These are phyloP conservation scores for Dendryphion nanum DNA, from an alignment of 2,329 filamentous ascomycete genomes.

Conservation along the genomic window DNA sequence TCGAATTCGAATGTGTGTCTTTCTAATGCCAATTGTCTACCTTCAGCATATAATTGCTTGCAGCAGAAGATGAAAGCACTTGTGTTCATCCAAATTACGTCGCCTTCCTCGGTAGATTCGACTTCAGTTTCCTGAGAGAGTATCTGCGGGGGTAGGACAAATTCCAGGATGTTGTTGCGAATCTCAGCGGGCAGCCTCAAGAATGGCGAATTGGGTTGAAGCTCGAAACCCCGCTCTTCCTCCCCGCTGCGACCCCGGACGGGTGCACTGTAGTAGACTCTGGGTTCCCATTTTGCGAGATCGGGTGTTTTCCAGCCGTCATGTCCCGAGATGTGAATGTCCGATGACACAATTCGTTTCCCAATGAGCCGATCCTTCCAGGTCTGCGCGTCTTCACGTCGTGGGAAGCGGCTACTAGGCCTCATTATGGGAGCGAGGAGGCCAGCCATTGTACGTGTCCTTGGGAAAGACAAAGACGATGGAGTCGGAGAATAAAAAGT, in stretches of 20 bases:
- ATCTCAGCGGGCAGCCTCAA: constrained; percentile 11
- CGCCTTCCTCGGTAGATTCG: background rate
- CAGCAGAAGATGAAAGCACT: constrained; percentile 11
- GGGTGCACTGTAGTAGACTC: constrained; percentile 6
- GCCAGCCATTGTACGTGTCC: no score
- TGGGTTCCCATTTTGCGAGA: constrained; percentile 6
- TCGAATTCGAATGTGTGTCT: constrained; percentile 9
- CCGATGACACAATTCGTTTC: constrained; percentile 9
- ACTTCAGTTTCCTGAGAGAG: no score
- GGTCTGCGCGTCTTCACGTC: constrained; percentile 9
- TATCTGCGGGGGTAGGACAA: constrained; percentile 5
- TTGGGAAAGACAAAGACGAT: no score
- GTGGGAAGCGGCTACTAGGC: background rate
- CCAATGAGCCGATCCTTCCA: constrained; percentile 10
- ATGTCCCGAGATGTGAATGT: constrained; percentile 4
- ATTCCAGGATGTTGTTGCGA: constrained; percentile 8
- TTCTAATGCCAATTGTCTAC: constrained; percentile 6
- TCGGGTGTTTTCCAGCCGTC: constrained; percentile 3
- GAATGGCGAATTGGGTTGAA: constrained; percentile 5
- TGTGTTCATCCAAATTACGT: constrained; percentile 5
- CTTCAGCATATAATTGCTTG: constrained; percentile 15
- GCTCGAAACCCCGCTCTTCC: constrained; percentile 3
- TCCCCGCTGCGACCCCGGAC: constrained; percentile 5
- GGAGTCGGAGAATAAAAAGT: no score
- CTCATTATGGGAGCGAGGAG: no score